Evolutionary conservation across 441 rosid species (phyloP).

Genomic region (Aleurites moluccanus): DNA sequence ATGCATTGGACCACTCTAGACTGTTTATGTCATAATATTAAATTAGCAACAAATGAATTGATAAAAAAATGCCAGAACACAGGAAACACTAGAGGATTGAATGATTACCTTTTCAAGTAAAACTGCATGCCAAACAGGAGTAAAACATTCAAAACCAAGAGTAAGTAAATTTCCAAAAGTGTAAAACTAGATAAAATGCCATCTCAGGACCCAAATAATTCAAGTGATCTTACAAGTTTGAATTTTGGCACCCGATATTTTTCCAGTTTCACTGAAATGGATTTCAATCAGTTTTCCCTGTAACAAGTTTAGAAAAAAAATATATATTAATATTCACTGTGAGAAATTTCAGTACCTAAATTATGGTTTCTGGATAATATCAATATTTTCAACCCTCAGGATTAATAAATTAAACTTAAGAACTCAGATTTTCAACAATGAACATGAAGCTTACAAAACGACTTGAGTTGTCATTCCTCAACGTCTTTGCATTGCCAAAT

Average conservation of each 20-base stretch:
- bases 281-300: slow-evolving; percentile 99
- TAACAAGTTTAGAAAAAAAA: slow-evolving; percentile 26
- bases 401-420: slow-evolving; percentile 10
- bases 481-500: slow-evolving; percentile 97
- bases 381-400: neutral
- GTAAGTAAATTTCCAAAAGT: slow-evolving; percentile 32
- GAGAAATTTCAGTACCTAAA: slow-evolving; percentile 10
- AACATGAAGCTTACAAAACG: slow-evolving; percentile 81
- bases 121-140: slow-evolving; percentile 54
- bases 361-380: neutral
- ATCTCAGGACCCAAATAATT: slow-evolving; percentile 12
- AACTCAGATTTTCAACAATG: slow-evolving; percentile 23
- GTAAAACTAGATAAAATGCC: slow-evolving; percentile 11
- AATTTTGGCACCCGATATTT: slow-evolving; percentile 95
- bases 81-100: slow-evolving; percentile 23
- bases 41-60: slow-evolving; percentile 15
- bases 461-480: slow-evolving; percentile 96
- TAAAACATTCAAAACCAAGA: slow-evolving; percentile 30
- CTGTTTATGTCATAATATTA: slow-evolving; percentile 49
- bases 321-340: slow-evolving; percentile 19
- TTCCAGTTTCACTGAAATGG: slow-evolving; percentile 95
- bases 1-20: slow-evolving; percentile 98
- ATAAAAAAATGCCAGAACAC: slow-evolving; percentile 11
- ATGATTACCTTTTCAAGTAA: slow-evolving; percentile 91
- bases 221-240: slow-evolving; percentile 85